phyloP scores from a whole-genome alignment of 2,329 filamentous ascomycete species.

The Scopulariopsis brevicaulis region DNA sequence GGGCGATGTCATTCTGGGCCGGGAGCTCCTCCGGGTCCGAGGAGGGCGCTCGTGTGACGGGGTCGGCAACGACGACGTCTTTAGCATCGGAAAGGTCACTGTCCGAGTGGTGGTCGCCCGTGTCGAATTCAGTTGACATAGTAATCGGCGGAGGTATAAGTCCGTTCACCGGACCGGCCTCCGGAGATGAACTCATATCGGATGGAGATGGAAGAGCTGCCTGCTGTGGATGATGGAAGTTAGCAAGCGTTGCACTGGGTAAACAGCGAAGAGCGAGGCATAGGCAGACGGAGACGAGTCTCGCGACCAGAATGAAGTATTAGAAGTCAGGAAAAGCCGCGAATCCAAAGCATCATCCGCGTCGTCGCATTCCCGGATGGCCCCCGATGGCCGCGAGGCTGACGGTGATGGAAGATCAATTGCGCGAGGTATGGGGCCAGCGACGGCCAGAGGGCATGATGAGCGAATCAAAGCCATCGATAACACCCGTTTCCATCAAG shows the following conservation, averaged over 20 bases:
- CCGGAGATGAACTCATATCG: conserved; percentile 52
- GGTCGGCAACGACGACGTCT: conserved; percentile 30
- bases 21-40: conserved; percentile 29
- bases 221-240: conserved; percentile 19
- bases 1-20: conserved; percentile 18
- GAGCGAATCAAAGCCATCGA: conserved; percentile 1
- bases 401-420: conserved; percentile 31
- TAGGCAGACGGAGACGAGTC: background rate
- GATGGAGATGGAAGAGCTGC: conserved; percentile 41
- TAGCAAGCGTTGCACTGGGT: background rate
- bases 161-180: conserved; percentile 55
- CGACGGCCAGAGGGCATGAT: background rate
- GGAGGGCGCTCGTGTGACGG: conserved; percentile 28
- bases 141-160: conserved; percentile 36
- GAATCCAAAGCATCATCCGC: conserved; percentile 19
- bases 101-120: conserved; percentile 42
- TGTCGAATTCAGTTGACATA: conserved; percentile 6
- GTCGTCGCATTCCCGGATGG: conserved; percentile 30
- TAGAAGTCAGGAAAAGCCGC: conserved; percentile 8
- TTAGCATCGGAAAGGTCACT: conserved; percentile 67
- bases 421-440: conserved; percentile 13
- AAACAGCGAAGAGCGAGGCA: background rate
- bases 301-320: conserved; percentile 2
- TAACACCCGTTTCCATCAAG: conserved; percentile 1
- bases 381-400: conserved; percentile 36